Evolutionary conservation across 2,329 filamentous ascomycete genomes (phyloP).

Genomic region (Monosporascus sp.): DNA sequence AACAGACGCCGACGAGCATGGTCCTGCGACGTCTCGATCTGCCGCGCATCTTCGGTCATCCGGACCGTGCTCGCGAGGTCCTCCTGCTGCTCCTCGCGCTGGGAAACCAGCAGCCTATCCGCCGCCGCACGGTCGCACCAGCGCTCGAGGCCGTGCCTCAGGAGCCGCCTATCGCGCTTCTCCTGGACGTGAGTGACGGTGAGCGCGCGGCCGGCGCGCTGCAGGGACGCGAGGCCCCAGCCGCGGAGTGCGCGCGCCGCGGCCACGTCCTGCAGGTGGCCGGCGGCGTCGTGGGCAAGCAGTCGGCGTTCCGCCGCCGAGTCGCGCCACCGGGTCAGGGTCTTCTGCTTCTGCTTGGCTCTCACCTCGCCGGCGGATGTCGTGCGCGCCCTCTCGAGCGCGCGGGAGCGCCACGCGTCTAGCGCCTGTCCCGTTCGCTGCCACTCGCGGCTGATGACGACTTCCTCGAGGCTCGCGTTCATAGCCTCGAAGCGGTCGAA

Average conservation of each 20-base stretch:
- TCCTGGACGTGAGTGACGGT: constrained; percentile 25
- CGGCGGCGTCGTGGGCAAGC: constrained; percentile 15
- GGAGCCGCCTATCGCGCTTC: constrained; percentile 23
- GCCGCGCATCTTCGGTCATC: constrained; percentile 19
- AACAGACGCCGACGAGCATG: constrained; percentile 15
- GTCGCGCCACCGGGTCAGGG: constrained; percentile 21
- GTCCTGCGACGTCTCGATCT: constrained; percentile 11
- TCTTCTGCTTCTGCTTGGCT: constrained; percentile 16
- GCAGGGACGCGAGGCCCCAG: constrained; percentile 26
- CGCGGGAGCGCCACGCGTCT: constrained; percentile 21
- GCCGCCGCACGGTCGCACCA: constrained; percentile 22
- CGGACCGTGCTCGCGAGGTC: constrained; percentile 11
- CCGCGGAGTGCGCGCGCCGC: constrained; percentile 20
- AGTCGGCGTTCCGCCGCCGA: constrained; percentile 11
- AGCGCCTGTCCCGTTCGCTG: constrained; percentile 15
- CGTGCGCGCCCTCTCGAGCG: constrained; percentile 17
- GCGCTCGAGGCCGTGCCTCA: constrained; percentile 23
- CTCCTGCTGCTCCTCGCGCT: too few relatives aligned
- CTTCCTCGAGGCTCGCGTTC: constrained; percentile 19
- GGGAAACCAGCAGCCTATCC: constrained; percentile 21
- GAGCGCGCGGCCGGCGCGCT: constrained; percentile 22
- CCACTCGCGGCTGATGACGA: constrained; percentile 19
- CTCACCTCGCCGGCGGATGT: constrained; percentile 10
- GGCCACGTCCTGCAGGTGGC: constrained; percentile 19
- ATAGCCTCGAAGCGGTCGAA: constrained; percentile 19